A percentile compares a stretch with the other conserved stretches of the same genome.
These are phyloP conservation scores for Sclerotinia subarctica DNA, from an alignment of 2,329 filamentous ascomycete genomes.

Conservation along the genomic window DNA sequence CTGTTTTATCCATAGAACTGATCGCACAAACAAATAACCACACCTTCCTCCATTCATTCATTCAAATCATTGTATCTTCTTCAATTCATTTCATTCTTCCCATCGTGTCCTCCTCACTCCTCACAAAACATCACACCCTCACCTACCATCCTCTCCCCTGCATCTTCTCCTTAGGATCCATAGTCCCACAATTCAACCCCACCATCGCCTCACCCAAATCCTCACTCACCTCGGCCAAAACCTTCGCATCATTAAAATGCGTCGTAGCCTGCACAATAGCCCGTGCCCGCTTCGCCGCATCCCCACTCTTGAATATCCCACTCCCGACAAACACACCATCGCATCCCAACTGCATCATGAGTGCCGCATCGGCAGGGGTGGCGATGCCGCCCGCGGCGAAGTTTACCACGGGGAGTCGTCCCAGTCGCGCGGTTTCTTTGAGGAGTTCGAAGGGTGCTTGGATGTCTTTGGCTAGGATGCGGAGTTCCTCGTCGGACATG, in stretches of 20 bases:
- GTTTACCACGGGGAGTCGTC: slow-evolving; percentile 90
- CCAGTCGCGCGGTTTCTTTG: slow-evolving; percentile 81
- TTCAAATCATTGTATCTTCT: neutral
- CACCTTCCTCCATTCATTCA: neutral
- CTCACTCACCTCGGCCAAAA: slow-evolving; percentile 81
- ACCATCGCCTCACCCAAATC: slow-evolving; percentile 98
- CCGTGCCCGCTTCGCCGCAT: slow-evolving; percentile 83
- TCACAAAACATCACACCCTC: neutral
- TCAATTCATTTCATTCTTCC: neutral
- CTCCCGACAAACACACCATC: slow-evolving; percentile 97
- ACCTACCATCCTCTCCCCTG: slow-evolving; percentile 79
- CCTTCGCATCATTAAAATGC: slow-evolving; percentile 80
- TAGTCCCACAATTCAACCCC: slow-evolving; percentile 79
- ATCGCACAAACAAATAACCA: neutral
- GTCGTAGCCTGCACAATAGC: slow-evolving; percentile 94
- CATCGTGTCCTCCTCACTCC: neutral
- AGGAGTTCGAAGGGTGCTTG: slow-evolving; percentile 75
- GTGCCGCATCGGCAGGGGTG: slow-evolving; percentile 92
- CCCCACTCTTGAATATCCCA: slow-evolving; percentile 95
- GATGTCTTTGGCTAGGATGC: slow-evolving; percentile 77
- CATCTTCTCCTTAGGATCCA: slow-evolving; percentile 78
- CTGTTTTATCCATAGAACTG: neutral
- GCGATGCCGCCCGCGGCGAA: slow-evolving; percentile 98
- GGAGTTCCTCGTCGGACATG: slow-evolving; percentile 68
- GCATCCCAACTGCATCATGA: slow-evolving; percentile 99